Conservation (phyloP, 129 eudicot genomes). For the Solidago caesia region DNA sequence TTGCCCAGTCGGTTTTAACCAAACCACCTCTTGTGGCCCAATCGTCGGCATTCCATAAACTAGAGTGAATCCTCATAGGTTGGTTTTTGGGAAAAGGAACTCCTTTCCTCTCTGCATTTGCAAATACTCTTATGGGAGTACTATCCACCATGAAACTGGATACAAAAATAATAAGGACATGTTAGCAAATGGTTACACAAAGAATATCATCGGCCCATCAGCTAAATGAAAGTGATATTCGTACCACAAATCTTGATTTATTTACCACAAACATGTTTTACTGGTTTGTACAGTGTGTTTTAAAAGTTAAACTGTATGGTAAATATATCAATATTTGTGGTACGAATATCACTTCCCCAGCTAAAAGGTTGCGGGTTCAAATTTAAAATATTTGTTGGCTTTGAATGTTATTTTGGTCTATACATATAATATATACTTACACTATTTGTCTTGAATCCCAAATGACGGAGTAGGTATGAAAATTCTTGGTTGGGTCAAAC, state of each 20-base stretch:
- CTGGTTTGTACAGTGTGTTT: too few species aligned
- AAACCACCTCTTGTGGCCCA: constrained; percentile 91
- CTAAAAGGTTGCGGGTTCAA: too few species aligned
- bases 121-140: constrained; percentile 70
- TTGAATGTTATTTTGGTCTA: too few species aligned
- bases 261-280: too few species aligned
- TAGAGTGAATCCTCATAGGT: constrained; percentile 74
- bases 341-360: too few species aligned
- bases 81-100: constrained; percentile 75
- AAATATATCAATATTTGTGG: too few species aligned
- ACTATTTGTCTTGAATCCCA: constrained; percentile 71
- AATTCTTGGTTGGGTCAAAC: constrained; percentile 82
- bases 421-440: constrained; percentile 31
- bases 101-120: constrained; percentile 54
- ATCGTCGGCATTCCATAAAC: constrained; percentile 86
- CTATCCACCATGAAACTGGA: constrained; percentile 77
- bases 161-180: neutral
- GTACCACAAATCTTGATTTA: too few species aligned
- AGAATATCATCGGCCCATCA: too few species aligned
- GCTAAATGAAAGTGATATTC: too few species aligned
- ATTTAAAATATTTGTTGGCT: too few species aligned
- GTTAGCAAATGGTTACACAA: neutral
- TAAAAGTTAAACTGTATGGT: too few species aligned
- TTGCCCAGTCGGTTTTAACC: constrained; percentile 78
- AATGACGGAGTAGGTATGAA: constrained; percentile 76